Conservation (phyloP, 2,329 filamentous ascomycete genomes). For the Fusarium oxysporum region DNA sequence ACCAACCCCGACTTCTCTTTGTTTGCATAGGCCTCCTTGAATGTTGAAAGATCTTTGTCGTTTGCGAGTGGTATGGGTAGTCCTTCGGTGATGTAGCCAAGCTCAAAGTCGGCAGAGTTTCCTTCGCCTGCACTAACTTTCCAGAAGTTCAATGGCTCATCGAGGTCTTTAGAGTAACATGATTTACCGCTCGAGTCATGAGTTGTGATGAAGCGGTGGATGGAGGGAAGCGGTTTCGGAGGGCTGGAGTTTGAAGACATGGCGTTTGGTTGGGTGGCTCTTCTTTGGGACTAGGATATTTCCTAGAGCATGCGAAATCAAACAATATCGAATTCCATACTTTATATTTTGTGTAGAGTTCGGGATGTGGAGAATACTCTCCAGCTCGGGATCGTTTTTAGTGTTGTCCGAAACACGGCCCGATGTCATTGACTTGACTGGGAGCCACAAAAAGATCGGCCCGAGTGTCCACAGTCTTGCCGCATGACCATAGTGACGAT, state of each 20-base stretch:
- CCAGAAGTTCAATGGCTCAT: neutral
- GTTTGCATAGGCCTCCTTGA: neutral
- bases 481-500: neutral
- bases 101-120: neutral
- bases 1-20: neutral
- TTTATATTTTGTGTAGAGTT: neutral
- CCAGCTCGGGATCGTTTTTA: neutral
- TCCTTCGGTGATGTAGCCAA: neutral
- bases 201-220: neutral
- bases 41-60: neutral
- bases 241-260: neutral
- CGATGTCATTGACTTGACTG: neutral
- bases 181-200: neutral
- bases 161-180: neutral
- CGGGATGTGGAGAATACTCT: neutral
- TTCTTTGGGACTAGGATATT: neutral
- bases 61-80: neutral
- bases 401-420: neutral
- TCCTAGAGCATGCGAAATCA: fast-evolving
- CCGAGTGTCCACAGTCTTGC: neutral
- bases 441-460: neutral
- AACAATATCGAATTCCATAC: neutral
- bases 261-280: too few relatives aligned
- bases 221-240: neutral
- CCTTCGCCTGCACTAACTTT: neutral